Percentiles rank a stretch among this genome's conserved stretches.
Conservation (phyloP, 2,329 filamentous ascomycete species). For the Fusarium temperatum region DNA sequence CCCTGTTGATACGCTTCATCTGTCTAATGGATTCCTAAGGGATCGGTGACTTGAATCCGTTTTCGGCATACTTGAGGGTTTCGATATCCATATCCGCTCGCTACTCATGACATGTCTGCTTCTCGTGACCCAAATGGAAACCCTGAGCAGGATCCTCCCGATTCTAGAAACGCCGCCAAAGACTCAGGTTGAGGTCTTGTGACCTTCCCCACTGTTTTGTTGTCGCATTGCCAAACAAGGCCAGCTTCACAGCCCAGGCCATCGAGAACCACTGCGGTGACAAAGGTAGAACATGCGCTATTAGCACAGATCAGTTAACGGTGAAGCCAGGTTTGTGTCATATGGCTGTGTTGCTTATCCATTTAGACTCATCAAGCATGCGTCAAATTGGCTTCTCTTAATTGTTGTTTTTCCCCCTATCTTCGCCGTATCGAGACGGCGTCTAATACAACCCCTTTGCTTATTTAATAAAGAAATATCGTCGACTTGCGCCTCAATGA, state of each 20-base stretch:
- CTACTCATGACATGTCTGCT: background rate
- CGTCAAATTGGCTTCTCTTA: conserved; percentile 32
- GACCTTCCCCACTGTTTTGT: conserved; percentile 17
- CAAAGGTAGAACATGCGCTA: background rate
- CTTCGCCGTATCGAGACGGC: background rate
- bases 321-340: background rate
- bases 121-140: conserved; percentile 1
- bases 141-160: conserved; percentile 5
- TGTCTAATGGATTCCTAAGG: too few species aligned
- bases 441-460: conserved; percentile 11
- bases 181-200: conserved; percentile 20
- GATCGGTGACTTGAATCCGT: background rate
- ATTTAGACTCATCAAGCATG: conserved; percentile 2
- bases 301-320: background rate
- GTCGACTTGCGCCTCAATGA: conserved; percentile 26
- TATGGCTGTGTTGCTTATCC: background rate
- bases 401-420: background rate
- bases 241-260: background rate
- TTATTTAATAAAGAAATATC: conserved; percentile 19
- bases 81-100: conserved; percentile 2
- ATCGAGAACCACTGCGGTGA: background rate
- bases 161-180: conserved; percentile 19
- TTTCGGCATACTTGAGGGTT: background rate
- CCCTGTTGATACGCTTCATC: too few species aligned
- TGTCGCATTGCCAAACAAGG: background rate